Conservation (phyloP, 257 asterid species). For the Datura wrightii region DNA sequence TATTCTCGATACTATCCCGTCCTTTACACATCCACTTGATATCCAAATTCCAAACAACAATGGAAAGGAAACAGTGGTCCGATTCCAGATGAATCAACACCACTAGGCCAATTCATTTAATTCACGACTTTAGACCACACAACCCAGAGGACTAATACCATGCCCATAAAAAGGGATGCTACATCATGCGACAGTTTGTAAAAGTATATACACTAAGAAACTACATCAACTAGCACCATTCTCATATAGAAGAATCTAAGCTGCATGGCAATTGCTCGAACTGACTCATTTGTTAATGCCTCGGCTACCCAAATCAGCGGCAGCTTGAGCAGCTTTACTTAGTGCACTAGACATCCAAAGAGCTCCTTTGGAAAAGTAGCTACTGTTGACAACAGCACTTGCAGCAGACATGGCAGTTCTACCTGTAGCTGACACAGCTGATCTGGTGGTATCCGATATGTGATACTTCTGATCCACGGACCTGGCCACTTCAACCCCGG, state of each 20-base stretch:
- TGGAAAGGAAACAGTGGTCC: not conserved
- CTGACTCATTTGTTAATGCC: constrained; percentile 44
- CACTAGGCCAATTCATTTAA: not conserved
- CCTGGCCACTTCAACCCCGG: constrained; percentile 81
- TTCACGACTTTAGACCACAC: not conserved
- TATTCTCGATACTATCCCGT: not conserved
- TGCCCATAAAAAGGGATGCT: not conserved
- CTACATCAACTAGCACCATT: not conserved
- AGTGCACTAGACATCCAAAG: constrained; percentile 88
- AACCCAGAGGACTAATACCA: not conserved
- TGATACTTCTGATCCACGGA: constrained; percentile 68
- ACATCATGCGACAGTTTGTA: not conserved
- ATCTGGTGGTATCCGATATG: constrained; percentile 64
- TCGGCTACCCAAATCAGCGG: constrained; percentile 78
- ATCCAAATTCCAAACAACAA: not conserved
- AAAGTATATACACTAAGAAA: constrained; percentile 11
- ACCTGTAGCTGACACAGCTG: constrained; percentile 84
- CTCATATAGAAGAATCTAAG: constrained; percentile 11
- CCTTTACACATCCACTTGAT: not conserved
- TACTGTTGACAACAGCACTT: constrained; percentile 67
- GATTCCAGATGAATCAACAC: not conserved
- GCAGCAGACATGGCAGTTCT: constrained; percentile 83
- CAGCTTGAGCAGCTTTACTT: constrained; percentile 72
- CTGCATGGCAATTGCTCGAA: constrained; percentile 9
- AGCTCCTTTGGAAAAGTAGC: constrained; percentile 86